These are phyloP conservation scores for Capsaspora owczarzaki DNA, from an alignment of 78 protist species.

Conservation along the genomic window DNA sequence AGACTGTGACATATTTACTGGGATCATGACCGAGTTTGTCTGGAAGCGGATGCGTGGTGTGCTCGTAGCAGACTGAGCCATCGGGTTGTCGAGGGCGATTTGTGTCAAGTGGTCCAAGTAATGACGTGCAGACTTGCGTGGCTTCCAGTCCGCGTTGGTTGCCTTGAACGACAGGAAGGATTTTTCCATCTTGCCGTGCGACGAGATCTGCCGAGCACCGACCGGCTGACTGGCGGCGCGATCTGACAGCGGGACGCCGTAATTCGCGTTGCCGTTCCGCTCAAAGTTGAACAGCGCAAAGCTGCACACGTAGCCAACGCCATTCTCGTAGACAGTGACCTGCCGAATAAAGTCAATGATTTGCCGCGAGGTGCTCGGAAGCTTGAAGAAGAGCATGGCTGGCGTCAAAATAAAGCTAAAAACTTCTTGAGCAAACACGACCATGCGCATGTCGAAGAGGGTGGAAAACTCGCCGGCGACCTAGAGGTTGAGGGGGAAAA, in stretches of 20 bases:
- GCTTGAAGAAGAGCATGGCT: conserved; percentile 35
- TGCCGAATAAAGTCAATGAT: conserved; percentile 48
- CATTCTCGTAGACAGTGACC: conserved; percentile 30
- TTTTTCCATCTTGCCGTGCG: conserved; percentile 51
- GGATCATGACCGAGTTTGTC: too few species aligned
- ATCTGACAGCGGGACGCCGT: background rate
- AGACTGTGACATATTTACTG: too few species aligned
- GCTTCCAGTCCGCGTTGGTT: background rate
- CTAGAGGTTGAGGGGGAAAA: background rate
- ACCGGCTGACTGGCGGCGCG: background rate
- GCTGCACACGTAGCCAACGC: conserved; percentile 55
- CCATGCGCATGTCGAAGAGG: conserved; percentile 47
- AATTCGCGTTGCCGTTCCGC: conserved; percentile 16
- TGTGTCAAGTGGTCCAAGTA: too few species aligned
- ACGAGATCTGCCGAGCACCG: background rate
- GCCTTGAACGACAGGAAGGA: conserved; percentile 51
- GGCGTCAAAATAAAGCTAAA: conserved; percentile 55
- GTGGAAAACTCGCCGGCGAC: conserved; percentile 26
- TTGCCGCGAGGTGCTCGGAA: background rate
- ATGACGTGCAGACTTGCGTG: too few species aligned
- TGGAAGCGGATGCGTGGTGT: too few species aligned
- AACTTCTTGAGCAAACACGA: conserved; percentile 41
- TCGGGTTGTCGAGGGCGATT: too few species aligned
- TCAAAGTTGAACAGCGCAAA: conserved; percentile 43
- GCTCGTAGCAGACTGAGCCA: too few species aligned